These are phyloP conservation scores for Coccomyxa sp. DNA, from an alignment of 139 green algal species.

Conservation along the genomic window DNA sequence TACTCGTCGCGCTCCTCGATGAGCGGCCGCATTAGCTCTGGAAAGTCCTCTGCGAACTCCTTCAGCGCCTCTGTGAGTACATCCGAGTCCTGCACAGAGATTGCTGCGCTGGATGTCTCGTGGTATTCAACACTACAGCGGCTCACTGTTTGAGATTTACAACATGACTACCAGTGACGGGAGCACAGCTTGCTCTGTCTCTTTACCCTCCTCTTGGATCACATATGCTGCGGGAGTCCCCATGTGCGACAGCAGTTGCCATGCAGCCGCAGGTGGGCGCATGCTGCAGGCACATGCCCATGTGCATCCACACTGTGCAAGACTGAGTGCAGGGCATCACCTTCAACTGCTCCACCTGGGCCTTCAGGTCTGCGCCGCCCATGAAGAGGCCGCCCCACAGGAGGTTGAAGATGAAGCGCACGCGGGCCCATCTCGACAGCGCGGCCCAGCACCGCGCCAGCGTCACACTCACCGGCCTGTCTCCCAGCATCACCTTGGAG, in stretches of 20 bases:
- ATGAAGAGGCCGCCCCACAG: constrained; percentile 38
- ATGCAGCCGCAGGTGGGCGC: too few species aligned
- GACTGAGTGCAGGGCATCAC: neutral
- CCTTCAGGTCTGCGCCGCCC: constrained; percentile 35
- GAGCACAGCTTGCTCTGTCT: too few species aligned
- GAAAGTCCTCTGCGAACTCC: constrained; percentile 41
- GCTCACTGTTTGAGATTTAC: too few species aligned
- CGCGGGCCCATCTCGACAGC: constrained; percentile 38
- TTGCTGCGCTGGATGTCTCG: too few species aligned
- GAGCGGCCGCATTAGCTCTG: constrained; percentile 32
- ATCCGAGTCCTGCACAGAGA: constrained; percentile 39
- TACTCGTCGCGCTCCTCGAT: constrained; percentile 31
- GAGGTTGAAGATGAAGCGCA: constrained; percentile 32
- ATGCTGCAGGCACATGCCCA: too few species aligned
- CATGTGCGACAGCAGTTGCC: too few species aligned
- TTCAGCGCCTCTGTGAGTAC: constrained; percentile 38
- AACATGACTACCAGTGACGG: too few species aligned
- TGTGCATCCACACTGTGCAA: neutral
- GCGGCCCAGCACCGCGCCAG: constrained; percentile 44
- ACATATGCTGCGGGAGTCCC: too few species aligned
- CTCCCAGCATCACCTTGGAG: constrained; percentile 37
- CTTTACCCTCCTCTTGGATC: too few species aligned
- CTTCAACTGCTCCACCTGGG: constrained; percentile 41
- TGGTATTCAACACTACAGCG: too few species aligned
- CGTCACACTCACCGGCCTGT: constrained; percentile 44